Base-by-base conservation (phyloP, 78 protist genomes). In the Dictyostelium capitatum region DNA sequence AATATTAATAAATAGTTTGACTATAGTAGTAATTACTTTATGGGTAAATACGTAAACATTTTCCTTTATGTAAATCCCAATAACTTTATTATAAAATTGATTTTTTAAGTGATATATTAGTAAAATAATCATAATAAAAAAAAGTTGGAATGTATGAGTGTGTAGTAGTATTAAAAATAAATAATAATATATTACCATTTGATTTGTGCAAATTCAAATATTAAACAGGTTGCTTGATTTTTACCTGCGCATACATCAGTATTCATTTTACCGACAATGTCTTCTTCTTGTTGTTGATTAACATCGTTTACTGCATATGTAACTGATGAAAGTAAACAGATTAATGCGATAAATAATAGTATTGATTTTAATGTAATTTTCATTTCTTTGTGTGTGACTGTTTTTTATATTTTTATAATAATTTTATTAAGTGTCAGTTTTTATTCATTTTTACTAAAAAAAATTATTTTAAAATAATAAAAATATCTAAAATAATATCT, bases 171-270 rank as follows among this genome's bases (percentile, higher is more conserved):
- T n/a, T 57, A 57, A 57, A n/a, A n/a, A n/a, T n/a, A n/a, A n/a
- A n/a, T n/a, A n/a, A n/a, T n/a, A n/a, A 57, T 8, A 57, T n/a
- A 9, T 7, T 57, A 57, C 67, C 67, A 57, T 23, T 57, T 57
- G 32, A 57, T 57, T 57, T 57, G 67, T 20, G 67, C 67, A 57
- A 57, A n/a, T 23, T 57, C 67, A 57, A 57, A 57, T 8, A 57
- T 30, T 57, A 57, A n/a, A 57, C 67, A 57, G 0, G 67, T 57
- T n/a, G 23, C 67, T 57, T 57, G 67, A 57, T 57, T 57, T 57
- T 57, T 57, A 9, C 67, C 67, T 9, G 67, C 67, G n/a, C 67
- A 57, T n/a, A 57, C 67, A 57, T 57, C 67, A n/a, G 67, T 57
- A n/a, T 57, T 57, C 67, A 57, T 57, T 57, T 57, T 57, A 57